A percentile compares a stretch with the other conserved stretches of the same genome.
phyloP scores from a whole-genome alignment of 257 asterid species.

The Scutellaria minor region DNA sequence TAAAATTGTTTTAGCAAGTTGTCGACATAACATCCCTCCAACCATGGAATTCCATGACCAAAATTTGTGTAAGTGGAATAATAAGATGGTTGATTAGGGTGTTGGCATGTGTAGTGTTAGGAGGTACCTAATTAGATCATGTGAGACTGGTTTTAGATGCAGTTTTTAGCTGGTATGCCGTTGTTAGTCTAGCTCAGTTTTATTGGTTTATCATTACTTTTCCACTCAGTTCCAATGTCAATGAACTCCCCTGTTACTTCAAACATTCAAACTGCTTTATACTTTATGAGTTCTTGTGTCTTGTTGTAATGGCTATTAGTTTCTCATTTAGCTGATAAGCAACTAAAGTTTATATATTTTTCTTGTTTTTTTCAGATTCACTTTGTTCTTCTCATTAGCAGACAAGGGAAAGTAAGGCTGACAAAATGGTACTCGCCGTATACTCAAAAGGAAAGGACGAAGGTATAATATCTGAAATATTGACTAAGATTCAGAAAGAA shows the following conservation, averaged over 20 bases:
- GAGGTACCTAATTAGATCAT: conserved; percentile 19
- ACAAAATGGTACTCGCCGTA: conserved; percentile 73
- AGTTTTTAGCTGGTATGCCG: conserved; percentile 17
- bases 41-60: not conserved
- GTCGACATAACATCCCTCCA: not conserved
- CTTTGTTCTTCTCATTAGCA: conserved; percentile 65
- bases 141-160: not conserved
- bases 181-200: conserved; percentile 2
- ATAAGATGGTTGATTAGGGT: not conserved
- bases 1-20: not conserved
- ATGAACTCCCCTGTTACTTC: not conserved
- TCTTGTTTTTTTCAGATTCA: conserved; percentile 50
- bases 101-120: conserved; percentile 19
- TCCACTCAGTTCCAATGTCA: conserved; percentile 1
- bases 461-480: conserved; percentile 44
- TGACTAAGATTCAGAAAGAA: conserved; percentile 24
- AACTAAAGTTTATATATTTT: conserved; percentile 30
- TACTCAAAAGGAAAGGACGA: conserved; percentile 61
- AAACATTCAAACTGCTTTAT: conserved; percentile 13
- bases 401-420: conserved; percentile 70
- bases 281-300: conserved; percentile 1
- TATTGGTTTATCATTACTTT: not conserved
- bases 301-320: not conserved
- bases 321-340: conserved; percentile 14
- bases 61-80: conserved; percentile 17